Evolutionary conservation across 352 stramenopile species (phyloP), one percentile per base, ranked within the genome.

Genomic region (Plasmopara viticola): DNA sequence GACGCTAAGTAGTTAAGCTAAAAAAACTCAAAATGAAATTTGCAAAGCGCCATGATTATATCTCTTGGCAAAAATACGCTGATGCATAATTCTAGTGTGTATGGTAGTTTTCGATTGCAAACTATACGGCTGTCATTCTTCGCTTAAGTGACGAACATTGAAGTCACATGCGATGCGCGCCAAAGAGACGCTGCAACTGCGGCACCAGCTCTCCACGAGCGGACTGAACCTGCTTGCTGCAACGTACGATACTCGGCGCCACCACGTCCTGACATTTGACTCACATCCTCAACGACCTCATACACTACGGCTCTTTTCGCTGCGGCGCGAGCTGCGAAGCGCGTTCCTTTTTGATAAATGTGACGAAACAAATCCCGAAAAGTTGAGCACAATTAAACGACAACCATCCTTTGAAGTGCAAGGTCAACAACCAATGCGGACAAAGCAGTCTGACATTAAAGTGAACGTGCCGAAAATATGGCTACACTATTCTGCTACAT

Each of bases 201-300:
- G 82, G 8, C 82, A 93, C 48, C 79, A 90, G 59, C 66, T 93
- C 29, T 64, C 61, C 6, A 78, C 75, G 47, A 72, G 61, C n/a
- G 72, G 71, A 31, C 60, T 87, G 48, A 62, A 58, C 15, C 68
- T 90, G 38, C 66, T 66, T n/a, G 68, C 66, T 0, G 66, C 72
- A 1, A 51, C 75, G 13, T 93, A 93, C 61, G 82, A 93, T 55
- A 70, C 66, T 12, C 48, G 46, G 1, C 74, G 82, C 8, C 82
- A 93, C 51, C 82, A 93, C 35, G 60, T 93, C 29, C 66, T 90
- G 33, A 66, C 68, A 5, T 88, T 85, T 51, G 75, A 79, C 59
- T 70, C 64, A 17, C 51, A 66, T 5, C 44, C 53, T 9, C 53
- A 81, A 42, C 66, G 65, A 35, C 64, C 74, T 10, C 74, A 86